Conservation (phyloP, 352 stramenopile species). For the Phytophthora sojae region DNA sequence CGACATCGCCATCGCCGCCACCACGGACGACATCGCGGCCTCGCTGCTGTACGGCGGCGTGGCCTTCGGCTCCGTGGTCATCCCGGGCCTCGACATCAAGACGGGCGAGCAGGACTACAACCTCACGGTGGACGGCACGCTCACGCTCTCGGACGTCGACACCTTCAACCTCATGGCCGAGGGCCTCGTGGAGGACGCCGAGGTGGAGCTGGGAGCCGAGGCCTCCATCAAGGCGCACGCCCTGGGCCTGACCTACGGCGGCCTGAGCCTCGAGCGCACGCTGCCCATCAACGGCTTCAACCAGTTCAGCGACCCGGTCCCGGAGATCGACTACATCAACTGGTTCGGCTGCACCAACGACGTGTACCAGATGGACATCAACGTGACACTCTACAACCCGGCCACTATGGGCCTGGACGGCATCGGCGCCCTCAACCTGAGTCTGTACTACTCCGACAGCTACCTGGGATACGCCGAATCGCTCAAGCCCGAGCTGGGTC, state of each 20-base stretch:
- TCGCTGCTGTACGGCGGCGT: slow-evolving; percentile 53
- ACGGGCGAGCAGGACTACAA: slow-evolving; percentile 63
- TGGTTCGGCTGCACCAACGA: slow-evolving; percentile 51
- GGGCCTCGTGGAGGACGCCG: slow-evolving; percentile 42
- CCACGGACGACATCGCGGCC: slow-evolving; percentile 61
- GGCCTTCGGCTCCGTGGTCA: slow-evolving; percentile 52
- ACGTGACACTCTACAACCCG: slow-evolving; percentile 66
- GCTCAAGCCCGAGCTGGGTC: slow-evolving; percentile 43
- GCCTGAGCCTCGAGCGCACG: slow-evolving; percentile 54
- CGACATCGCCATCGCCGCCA: slow-evolving; percentile 47
- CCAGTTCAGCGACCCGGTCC: slow-evolving; percentile 57
- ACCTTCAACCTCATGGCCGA: slow-evolving; percentile 57
- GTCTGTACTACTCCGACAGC: slow-evolving; percentile 63
- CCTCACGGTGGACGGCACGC: slow-evolving; percentile 46
- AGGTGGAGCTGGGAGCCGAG: slow-evolving; percentile 46
- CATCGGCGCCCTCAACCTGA: slow-evolving; percentile 75
- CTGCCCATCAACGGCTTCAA: slow-evolving; percentile 59
- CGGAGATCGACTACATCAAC: slow-evolving; percentile 65
- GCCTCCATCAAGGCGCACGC: slow-evolving; percentile 55
- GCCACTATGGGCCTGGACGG: slow-evolving; percentile 58
- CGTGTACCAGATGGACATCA: slow-evolving; percentile 63
- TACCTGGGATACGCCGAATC: slow-evolving; percentile 75
- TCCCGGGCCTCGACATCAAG: slow-evolving; percentile 62
- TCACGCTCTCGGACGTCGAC: slow-evolving; percentile 47
- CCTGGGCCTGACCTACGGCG: slow-evolving; percentile 58